A percentile compares a stretch with the other conserved stretches of the same genome.
Evolutionary conservation across 768 basidiomycete genomes (phyloP).

Genomic region (Serendipita sp.): DNA sequence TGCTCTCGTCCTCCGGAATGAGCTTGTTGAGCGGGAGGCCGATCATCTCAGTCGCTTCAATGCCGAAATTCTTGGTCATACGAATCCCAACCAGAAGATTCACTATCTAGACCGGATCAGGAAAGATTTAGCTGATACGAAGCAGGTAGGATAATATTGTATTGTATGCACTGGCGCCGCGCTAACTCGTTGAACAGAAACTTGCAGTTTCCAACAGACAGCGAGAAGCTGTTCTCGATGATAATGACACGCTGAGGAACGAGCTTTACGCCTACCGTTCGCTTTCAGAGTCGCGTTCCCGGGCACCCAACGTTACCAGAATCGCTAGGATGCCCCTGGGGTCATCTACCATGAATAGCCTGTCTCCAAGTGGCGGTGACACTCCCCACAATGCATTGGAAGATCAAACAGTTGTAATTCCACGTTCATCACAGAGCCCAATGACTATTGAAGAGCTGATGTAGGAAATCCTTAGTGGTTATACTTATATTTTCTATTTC

Average conservation of each 20-base stretch:
- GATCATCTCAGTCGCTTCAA: constrained; percentile 64
- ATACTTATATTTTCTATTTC: background rate
- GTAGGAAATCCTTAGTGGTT: background rate
- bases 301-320: constrained; percentile 28
- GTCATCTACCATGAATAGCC: background rate
- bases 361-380: background rate
- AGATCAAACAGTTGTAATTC: background rate
- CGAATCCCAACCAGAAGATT: constrained; percentile 74
- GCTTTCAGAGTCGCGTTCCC: constrained; percentile 36
- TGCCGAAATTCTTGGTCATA: constrained; percentile 70
- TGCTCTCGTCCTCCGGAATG: constrained; percentile 51
- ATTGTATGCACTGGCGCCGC: background rate
- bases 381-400: background rate
- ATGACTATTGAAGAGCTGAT: constrained; percentile 1
- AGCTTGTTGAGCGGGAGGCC: constrained; percentile 68
- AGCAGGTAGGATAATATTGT: constrained; percentile 46
- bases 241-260: constrained; percentile 32
- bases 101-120: constrained; percentile 76
- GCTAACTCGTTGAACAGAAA: too few species aligned
- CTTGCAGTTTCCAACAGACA: constrained; percentile 33
- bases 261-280: constrained; percentile 51
- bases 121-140: constrained; percentile 60
- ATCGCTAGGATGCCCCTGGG: constrained; percentile 19
- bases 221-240: constrained; percentile 28
- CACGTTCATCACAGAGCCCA: background rate